Base-by-base conservation (phyloP, 1,284 basidiomycete genomes). In the Ceratobasidium sp. region DNA sequence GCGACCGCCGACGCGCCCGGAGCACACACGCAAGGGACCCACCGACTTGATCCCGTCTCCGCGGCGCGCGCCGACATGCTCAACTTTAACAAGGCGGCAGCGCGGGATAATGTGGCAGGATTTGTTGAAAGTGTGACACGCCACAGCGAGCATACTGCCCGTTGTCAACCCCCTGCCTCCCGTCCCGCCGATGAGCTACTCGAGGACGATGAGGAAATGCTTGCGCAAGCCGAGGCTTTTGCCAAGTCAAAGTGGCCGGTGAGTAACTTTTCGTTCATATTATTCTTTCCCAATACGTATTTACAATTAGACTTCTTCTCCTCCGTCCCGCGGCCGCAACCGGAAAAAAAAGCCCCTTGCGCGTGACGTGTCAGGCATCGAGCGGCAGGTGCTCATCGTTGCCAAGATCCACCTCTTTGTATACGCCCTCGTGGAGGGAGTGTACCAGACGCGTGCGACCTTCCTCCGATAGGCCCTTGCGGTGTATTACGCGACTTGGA, bases 291-390 rank as follows among this genome's bases (percentile, higher is more conserved):
- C 33, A 30, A 44, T 44, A 44, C 20, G 27, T 64, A 64, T 20
- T 64, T 7, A 64, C 62, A 6, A 27, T 35, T 35, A 60, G 59
- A n/a, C n/a, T n/a, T 30, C 48, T 20, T 2, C 48, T 48, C 48
- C 48, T 3, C 23, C 6, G 52, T n/a, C 52, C 52, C n/a, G 48
- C 48, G 52, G 52, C 27, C 52, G 52, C 52, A 55, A 55, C 10
- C 59, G 59, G 1, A 74, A 74, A 75, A n/a, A 12, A 35, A 75
- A 75, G 71, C 71, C 71, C 3, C 35, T 75, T 3, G 46, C 71
- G 12, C 68, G 57, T 16, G 70, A 73, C 33, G 14, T 73, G 20
- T 30, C 2, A 16, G 70, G 46, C 10, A 41, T 35, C 5, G 38
- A 12, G 2, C 52, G 70, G 44, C 57, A 73, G 7, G 57, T 73